Evolutionary conservation across 306 rosid genomes (phyloP).

Genomic region (Malus sieversii): DNA sequence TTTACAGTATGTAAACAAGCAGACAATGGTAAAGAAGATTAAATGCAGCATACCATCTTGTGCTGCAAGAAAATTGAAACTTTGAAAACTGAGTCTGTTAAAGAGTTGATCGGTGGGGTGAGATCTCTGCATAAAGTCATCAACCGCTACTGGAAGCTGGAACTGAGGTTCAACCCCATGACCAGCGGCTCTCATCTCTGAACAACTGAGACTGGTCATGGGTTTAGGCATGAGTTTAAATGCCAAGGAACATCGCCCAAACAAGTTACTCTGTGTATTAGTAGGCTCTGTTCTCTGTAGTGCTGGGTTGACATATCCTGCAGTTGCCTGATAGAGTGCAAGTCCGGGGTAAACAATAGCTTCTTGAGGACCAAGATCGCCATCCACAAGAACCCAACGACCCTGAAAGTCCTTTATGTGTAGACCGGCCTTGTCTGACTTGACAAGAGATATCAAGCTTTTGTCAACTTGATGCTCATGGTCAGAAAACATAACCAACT

Average conservation of each 20-base stretch:
- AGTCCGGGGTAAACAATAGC: conserved; percentile 92
- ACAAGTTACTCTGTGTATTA: conserved; percentile 62
- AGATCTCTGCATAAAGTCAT: conserved; percentile 96
- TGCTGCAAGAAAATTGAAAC: conserved; percentile 64
- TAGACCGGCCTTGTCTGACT: conserved; percentile 78
- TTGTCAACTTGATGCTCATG: conserved; percentile 83
- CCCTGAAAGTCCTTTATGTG: conserved; percentile 82
- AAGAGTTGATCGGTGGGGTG: conserved; percentile 69
- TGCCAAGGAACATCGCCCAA: conserved; percentile 74
- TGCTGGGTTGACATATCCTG: conserved; percentile 93
- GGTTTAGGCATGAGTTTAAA: conserved; percentile 91
- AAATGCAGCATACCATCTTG: conserved; percentile 69
- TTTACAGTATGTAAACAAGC: background rate
- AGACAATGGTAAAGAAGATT: conserved; percentile 1
- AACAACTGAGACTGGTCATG: conserved; percentile 80
- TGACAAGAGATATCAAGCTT: conserved; percentile 77
- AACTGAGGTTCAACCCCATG: conserved; percentile 91
- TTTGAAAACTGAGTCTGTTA: conserved; percentile 59
- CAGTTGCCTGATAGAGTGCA: conserved; percentile 95
- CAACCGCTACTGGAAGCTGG: conserved; percentile 85
- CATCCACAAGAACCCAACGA: conserved; percentile 84
- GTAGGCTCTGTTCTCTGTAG: conserved; percentile 58
- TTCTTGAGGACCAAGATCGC: conserved; percentile 91
- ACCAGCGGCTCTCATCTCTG: conserved; percentile 97
- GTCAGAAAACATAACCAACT: conserved; percentile 65